Evolutionary conservation across 2,329 filamentous ascomycete genomes (phyloP).

Genomic region (Aureobasidium sp.): DNA sequence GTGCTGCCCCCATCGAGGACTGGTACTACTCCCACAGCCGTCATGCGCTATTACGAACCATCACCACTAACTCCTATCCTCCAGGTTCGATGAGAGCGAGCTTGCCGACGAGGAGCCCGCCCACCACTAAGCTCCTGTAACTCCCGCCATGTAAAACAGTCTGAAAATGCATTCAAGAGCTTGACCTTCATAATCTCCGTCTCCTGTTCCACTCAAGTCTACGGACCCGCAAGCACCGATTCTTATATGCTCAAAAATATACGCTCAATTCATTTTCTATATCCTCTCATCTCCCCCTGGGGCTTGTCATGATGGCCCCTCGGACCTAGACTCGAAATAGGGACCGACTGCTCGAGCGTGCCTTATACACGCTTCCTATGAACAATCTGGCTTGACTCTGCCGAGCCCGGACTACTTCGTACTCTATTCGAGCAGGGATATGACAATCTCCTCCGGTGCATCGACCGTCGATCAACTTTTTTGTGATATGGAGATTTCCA

Average conservation of each 20-base stretch:
- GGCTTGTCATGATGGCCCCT: neutral
- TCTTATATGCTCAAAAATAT: neutral
- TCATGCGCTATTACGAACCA: neutral
- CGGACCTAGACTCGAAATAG: neutral
- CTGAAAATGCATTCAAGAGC: conserved; percentile 7
- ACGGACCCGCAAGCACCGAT: no score
- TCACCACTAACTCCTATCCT: neutral
- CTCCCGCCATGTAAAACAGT: conserved; percentile 7
- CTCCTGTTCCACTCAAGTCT: neutral
- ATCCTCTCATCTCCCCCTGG: neutral
- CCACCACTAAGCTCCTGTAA: conserved; percentile 27
- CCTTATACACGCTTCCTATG: neutral
- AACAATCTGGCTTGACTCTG: neutral
- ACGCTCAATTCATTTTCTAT: neutral
- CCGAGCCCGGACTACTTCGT: neutral
- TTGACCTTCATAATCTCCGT: neutral
- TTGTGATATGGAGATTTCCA: neutral
- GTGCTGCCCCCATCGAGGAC: conserved; percentile 53
- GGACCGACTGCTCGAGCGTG: neutral
- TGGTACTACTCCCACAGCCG: conserved; percentile 33
- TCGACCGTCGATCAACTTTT: neutral
- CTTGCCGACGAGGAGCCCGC: conserved; percentile 14
- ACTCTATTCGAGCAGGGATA: neutral
- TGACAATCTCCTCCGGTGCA: neutral
- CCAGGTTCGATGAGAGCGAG: conserved; percentile 14